Evolutionary conservation across 2,329 filamentous ascomycete species (phyloP).

Genomic region (Aspergillus amoenus): DNA sequence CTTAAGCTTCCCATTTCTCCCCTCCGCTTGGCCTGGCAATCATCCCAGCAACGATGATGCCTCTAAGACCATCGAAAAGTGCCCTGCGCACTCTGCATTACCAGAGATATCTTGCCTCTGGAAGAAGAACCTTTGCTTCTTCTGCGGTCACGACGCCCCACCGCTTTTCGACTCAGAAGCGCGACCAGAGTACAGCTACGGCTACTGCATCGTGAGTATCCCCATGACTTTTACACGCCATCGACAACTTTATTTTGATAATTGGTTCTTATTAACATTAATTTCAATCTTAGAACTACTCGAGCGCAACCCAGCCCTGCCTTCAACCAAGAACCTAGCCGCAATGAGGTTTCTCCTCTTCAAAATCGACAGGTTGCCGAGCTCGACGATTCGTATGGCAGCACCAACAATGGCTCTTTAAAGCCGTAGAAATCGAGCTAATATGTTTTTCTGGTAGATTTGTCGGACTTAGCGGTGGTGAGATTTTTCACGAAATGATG

Average conservation of each 20-base stretch:
- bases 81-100: slow-evolving; percentile 49
- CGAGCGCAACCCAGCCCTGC: slow-evolving; percentile 64
- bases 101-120: slow-evolving; percentile 40
- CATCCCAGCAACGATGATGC: slow-evolving; percentile 47
- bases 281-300: slow-evolving; percentile 44
- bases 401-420: slow-evolving; percentile 18
- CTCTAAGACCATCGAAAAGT: slow-evolving; percentile 50
- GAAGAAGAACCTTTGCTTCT: slow-evolving; percentile 45
- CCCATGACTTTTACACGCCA: neutral
- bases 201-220: slow-evolving; percentile 56
- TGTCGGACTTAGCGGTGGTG: slow-evolving; percentile 89
- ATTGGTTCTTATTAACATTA: slow-evolving; percentile 15
- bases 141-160: slow-evolving; percentile 48
- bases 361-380: slow-evolving; percentile 60
- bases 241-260: neutral
- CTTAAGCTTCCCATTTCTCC: slow-evolving; percentile 20
- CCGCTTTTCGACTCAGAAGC: slow-evolving; percentile 44
- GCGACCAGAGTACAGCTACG: slow-evolving; percentile 49
- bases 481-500: slow-evolving; percentile 99
- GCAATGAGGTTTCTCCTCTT: slow-evolving; percentile 68
- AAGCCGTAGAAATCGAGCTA: slow-evolving; percentile 3
- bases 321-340: slow-evolving; percentile 54
- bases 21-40: slow-evolving; percentile 30
- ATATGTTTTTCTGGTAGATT: slow-evolving; percentile 56
- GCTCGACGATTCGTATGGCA: slow-evolving; percentile 77